phyloP scores from a whole-genome alignment of 2,329 filamentous ascomycete species.

The Pyricularia grisea region DNA sequence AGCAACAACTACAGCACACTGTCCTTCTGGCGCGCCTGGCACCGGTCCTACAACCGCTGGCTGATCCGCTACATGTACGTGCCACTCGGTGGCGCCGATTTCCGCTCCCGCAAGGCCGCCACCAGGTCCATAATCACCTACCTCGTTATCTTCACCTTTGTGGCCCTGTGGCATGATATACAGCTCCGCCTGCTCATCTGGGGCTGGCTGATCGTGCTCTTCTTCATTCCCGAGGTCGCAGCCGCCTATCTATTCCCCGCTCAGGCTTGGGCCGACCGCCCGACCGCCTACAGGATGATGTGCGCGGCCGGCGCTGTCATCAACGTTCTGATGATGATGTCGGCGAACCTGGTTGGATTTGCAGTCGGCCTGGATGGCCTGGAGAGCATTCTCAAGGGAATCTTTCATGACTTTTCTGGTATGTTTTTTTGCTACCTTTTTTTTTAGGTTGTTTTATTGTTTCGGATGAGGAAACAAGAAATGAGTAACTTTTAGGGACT shows the following conservation, averaged over 20 bases:
- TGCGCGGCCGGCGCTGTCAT: constrained; percentile 72
- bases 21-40: constrained; percentile 94
- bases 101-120: constrained; percentile 30
- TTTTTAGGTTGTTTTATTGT: neutral
- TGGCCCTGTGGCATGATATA: constrained; percentile 97
- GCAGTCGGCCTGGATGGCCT: constrained; percentile 85
- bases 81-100: constrained; percentile 67
- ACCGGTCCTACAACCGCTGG: constrained; percentile 92
- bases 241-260: constrained; percentile 64
- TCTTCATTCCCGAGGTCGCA: constrained; percentile 81
- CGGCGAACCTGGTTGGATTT: constrained; percentile 89
- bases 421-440: constrained; percentile 18
- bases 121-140: constrained; percentile 62
- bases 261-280: constrained; percentile 58
- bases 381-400: constrained; percentile 63
- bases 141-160: constrained; percentile 85
- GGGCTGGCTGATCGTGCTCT: constrained; percentile 94
- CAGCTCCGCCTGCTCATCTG: constrained; percentile 83
- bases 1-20: constrained; percentile 87
- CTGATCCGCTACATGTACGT: constrained; percentile 89
- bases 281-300: constrained; percentile 68
- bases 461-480: neutral
- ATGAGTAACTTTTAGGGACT: neutral
- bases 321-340: constrained; percentile 93
- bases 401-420: constrained; percentile 67